These are phyloP conservation scores for Erucastrum elatum DNA, from an alignment of 345 rosid genomes.

Conservation along the genomic window DNA sequence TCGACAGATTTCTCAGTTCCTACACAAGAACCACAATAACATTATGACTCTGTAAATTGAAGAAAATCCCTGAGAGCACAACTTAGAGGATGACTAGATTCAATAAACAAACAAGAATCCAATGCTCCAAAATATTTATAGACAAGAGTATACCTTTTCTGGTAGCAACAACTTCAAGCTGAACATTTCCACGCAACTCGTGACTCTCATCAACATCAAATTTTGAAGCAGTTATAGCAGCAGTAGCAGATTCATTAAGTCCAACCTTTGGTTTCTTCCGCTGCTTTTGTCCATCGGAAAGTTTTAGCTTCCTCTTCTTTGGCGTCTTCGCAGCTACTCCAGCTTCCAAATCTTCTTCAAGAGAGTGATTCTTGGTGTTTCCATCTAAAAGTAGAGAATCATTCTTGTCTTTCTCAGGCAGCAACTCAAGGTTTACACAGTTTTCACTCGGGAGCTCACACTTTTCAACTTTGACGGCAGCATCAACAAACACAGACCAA, in stretches of 20 bases:
- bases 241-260: conserved; percentile 25
- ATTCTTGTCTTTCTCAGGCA: conserved; percentile 16
- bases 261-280: conserved; percentile 34
- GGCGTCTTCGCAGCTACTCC: conserved; percentile 2
- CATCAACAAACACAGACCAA: conserved; percentile 63
- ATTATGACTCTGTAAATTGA: background rate
- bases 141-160: too few relatives aligned
- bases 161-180: background rate
- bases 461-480: conserved; percentile 9
- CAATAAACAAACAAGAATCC: too few relatives aligned
- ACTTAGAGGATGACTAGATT: too few relatives aligned
- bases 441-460: background rate
- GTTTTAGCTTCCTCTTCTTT: conserved; percentile 24
- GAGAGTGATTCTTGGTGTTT: too few relatives aligned
- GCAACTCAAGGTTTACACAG: conserved; percentile 9
- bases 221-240: background rate
- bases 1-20: conserved; percentile 1
- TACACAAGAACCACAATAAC: conserved; percentile 12
- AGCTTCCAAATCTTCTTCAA: conserved; percentile 10
- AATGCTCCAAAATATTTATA: too few relatives aligned
- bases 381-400: background rate
- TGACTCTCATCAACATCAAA: conserved; percentile 16
- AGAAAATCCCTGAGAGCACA: too few relatives aligned
- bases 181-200: background rate
- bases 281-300: conserved; percentile 33